Percentiles rank a stretch among this genome's conserved stretches.
Conservation (phyloP, 495 filamentous ascomycete genomes). For the Aspergillus avenaceus region DNA sequence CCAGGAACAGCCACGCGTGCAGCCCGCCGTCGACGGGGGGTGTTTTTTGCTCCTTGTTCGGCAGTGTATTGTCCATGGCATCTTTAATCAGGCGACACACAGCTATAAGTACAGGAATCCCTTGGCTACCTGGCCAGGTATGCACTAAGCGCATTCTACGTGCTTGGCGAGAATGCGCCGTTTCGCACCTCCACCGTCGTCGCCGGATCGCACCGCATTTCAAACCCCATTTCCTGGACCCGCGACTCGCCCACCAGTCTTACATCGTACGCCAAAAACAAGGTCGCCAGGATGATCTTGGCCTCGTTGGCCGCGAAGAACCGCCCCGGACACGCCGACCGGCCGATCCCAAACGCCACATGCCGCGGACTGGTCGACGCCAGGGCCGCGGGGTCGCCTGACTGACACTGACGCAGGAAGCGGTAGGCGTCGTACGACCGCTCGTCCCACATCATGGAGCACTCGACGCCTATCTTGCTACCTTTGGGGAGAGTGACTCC, state of each 20-base stretch:
- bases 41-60: not conserved
- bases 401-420: no score
- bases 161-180: no score
- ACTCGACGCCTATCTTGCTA: slow-evolving; percentile 31
- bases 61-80: no score
- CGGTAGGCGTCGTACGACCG: slow-evolving; percentile 45
- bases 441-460: slow-evolving; percentile 32
- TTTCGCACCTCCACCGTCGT: no score
- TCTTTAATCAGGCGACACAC: no score
- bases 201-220: no score
- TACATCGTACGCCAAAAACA: slow-evolving; percentile 57
- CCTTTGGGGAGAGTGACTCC: slow-evolving; percentile 33
- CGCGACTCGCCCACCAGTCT: no score
- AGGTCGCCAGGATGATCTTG: slow-evolving; percentile 40
- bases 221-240: no score
- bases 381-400: slow-evolving; percentile 39
- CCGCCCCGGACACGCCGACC: slow-evolving; percentile 52
- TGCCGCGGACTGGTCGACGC: slow-evolving; percentile 38
- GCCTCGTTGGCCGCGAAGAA: slow-evolving; percentile 49
- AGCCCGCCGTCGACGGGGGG: slow-evolving; percentile 57
- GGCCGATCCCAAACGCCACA: slow-evolving; percentile 45
- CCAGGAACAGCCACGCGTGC: slow-evolving; percentile 62
- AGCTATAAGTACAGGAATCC: no score
- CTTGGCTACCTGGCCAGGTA: no score
- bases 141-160: no score